phyloP scores from a whole-genome alignment of 2,329 filamentous ascomycete species.

The Aspergillus spinulosporus region DNA sequence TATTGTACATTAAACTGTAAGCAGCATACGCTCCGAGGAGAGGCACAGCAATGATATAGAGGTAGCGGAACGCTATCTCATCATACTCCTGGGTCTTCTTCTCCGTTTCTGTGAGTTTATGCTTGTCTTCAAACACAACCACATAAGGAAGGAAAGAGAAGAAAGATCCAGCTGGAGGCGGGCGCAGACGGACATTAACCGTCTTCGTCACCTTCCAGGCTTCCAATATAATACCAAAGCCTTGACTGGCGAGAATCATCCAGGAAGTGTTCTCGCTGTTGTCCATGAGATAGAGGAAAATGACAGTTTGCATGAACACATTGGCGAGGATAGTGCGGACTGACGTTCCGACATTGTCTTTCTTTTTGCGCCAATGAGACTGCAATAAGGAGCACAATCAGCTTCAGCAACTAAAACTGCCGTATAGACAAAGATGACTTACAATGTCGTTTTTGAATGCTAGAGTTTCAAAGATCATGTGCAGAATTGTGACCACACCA shows the following conservation, averaged over 20 bases:
- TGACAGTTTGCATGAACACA: slow-evolving; percentile 94
- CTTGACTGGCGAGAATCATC: slow-evolving; percentile 97
- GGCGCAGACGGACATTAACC: slow-evolving; percentile 80
- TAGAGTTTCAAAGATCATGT: slow-evolving; percentile 92
- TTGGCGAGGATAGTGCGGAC: slow-evolving; percentile 95
- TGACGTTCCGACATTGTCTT: slow-evolving; percentile 96
- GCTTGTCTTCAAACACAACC: slow-evolving; percentile 91
- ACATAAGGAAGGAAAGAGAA: slow-evolving; percentile 77
- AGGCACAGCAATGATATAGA: slow-evolving; percentile 89
- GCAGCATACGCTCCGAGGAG: slow-evolving; percentile 83
- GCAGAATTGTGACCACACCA: slow-evolving; percentile 77
- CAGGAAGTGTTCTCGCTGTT: slow-evolving; percentile 97
- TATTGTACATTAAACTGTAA: slow-evolving; percentile 90
- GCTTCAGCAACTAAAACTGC: slow-evolving; percentile 3
- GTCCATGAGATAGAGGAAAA: slow-evolving; percentile 95
- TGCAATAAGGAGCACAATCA: slow-evolving; percentile 23
- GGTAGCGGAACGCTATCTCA: slow-evolving; percentile 94
- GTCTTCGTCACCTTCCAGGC: slow-evolving; percentile 97
- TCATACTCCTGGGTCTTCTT: slow-evolving; percentile 99
- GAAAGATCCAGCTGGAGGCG: slow-evolving; percentile 65
- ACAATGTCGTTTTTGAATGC: slow-evolving; percentile 96
- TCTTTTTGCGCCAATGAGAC: slow-evolving; percentile 98
- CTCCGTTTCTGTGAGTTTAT: slow-evolving; percentile 90
- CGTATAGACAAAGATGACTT: slow-evolving; percentile 25
- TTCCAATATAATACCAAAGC: slow-evolving; percentile 74